These are phyloP conservation scores for Brassica rapa DNA, from an alignment of 345 rosid species.

Conservation along the genomic window DNA sequence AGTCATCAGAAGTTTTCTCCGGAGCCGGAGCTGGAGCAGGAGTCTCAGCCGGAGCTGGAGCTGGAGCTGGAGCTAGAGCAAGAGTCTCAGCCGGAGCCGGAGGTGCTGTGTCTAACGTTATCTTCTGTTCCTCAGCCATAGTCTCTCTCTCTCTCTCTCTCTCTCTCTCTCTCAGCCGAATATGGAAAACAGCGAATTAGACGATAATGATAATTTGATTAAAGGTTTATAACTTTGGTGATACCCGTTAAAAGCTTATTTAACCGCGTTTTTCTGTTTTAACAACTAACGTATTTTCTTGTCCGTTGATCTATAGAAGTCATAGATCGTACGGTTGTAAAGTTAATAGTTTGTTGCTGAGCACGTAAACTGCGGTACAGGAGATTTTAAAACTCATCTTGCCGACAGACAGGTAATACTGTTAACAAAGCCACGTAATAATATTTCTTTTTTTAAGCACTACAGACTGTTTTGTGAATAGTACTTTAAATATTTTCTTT, in stretches of 20 bases:
- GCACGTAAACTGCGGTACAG: background rate
- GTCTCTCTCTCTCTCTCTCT: conserved; percentile 10
- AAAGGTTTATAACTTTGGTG: background rate
- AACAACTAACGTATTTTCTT: background rate
- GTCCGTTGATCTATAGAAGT: conserved; percentile 34
- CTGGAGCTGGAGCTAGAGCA: background rate
- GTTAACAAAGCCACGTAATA: conserved; percentile 38
- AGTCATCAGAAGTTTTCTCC: conserved; percentile 45
- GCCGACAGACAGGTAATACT: conserved; percentile 53
- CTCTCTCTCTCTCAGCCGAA: background rate
- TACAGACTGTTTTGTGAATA: conserved; percentile 15
- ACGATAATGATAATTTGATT: conserved; percentile 1
- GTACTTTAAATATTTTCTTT: background rate
- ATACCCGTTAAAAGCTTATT: background rate
- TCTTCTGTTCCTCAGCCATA: conserved; percentile 33
- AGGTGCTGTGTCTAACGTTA: background rate
- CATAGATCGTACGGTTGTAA: background rate
- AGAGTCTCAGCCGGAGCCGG: conserved; percentile 46
- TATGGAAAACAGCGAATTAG: background rate
- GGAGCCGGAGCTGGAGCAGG: conserved; percentile 35
- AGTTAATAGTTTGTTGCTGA: conserved; percentile 5
- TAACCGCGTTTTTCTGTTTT: conserved; percentile 12
- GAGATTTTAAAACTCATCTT: background rate
- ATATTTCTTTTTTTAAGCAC: background rate
- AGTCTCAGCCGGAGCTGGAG: conserved; percentile 17